These are phyloP conservation scores for Coccomyxa sp. DNA, from an alignment of 139 green algal genomes.

Conservation along the genomic window DNA sequence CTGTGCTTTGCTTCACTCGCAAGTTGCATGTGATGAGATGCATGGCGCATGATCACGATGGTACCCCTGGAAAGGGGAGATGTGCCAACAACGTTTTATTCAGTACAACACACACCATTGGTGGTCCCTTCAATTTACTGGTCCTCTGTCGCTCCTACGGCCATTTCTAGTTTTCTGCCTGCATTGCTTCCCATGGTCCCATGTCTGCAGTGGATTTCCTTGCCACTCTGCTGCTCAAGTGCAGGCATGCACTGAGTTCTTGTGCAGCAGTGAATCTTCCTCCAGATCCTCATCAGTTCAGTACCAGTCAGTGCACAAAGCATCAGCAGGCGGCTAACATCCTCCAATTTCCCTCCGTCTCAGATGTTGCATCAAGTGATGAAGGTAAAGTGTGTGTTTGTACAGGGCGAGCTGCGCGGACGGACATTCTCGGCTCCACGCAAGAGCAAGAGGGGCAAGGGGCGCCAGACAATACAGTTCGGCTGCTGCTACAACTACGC, in stretches of 20 bases:
- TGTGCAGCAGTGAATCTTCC: not conserved
- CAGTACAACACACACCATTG: too few relatives aligned
- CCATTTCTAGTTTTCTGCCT: too few relatives aligned
- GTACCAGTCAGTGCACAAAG: not conserved
- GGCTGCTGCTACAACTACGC: conserved; percentile 73
- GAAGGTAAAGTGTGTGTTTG: not conserved
- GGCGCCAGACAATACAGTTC: conserved; percentile 56
- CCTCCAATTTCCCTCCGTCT: not conserved
- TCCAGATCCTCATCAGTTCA: not conserved
- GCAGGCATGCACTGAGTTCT: not conserved
- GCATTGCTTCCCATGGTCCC: too few relatives aligned
- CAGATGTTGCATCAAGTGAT: not conserved
- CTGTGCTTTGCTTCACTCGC: too few relatives aligned
- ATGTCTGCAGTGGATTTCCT: too few relatives aligned
- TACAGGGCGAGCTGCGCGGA: conserved; percentile 20
- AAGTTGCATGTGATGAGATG: too few relatives aligned
- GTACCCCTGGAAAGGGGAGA: too few relatives aligned
- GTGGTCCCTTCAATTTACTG: too few relatives aligned
- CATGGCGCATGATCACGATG: too few relatives aligned
- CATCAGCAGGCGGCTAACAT: not conserved
- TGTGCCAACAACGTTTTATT: too few relatives aligned
- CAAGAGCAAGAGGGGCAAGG: conserved; percentile 60
- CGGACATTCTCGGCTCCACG: conserved; percentile 50
- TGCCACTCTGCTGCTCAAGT: not conserved
- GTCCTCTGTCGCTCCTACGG: too few relatives aligned